Base-by-base conservation (phyloP, 2,329 filamentous ascomycete genomes). In the Conoideocrella luteorostrata region DNA sequence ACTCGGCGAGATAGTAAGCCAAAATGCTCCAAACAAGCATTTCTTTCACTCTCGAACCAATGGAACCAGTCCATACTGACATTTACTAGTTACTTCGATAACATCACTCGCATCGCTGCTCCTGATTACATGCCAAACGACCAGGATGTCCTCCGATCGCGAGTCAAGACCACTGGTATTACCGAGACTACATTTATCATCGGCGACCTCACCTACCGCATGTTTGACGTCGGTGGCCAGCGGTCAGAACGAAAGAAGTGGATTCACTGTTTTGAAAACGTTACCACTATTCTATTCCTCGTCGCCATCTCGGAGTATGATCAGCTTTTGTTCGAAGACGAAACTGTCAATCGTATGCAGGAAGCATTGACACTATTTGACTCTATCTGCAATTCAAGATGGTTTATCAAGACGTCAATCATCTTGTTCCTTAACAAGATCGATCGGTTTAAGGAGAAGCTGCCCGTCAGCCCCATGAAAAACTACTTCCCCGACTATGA, bases 281-380 rank as follows among this genome's bases (percentile, higher is more conserved):
- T 96, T 59, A 95, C 89, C 7, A 95, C 90, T 9, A 95, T 96
- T 56, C 84, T 96, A 30, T 96, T 96, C 82, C 72, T 95, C 44
- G 91, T 96, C 54, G 91, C 91, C 67, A 95, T 96, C 56, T 95
- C 89, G 54, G 90, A 95, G 68, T 96, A 96, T 73, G 90, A 96
- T 64, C 90, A 95, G 71, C 75, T 95, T 49, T 78, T 96, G 36
- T 95, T 96, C 65, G 90, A 96, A 65, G 90, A 96, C 62, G 90
- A 95, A 75, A 95, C 87, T 0, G 87, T 93, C 77, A 93, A 93
- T 68, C 86, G 88, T 74, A 93, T 93, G 87, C 86, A 91, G 62
- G 87, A 93, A 66, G 86, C 87, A 1, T 71, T 93, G 61, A 91
- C 88, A 51, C 74, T 93, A 11, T 93, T 91, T 61, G 87, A 91